Conservation (phyloP, 768 basidiomycete species). For the Rhizopogon vulgaris region DNA sequence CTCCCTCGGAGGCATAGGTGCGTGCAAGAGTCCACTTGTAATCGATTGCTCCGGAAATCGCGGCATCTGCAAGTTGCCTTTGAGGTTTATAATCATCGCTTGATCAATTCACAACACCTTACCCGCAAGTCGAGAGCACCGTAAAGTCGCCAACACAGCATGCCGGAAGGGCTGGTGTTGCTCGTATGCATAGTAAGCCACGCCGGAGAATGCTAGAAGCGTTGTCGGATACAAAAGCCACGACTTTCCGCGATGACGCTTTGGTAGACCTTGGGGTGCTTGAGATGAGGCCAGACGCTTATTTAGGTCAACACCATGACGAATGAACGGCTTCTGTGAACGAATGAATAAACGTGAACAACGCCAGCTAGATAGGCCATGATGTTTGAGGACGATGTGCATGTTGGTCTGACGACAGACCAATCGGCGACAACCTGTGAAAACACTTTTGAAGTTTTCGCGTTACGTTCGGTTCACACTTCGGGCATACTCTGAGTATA, state of each 20-base stretch:
- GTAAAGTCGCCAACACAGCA: conserved; percentile 59
- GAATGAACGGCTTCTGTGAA: not conserved
- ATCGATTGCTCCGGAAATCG: conserved; percentile 58
- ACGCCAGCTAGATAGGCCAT: not conserved
- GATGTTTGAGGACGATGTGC: not conserved
- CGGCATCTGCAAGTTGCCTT: conserved; percentile 39
- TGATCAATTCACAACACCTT: conserved; percentile 20
- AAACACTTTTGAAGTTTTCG: not conserved
- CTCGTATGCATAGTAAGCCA: conserved; percentile 49
- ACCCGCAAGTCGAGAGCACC: conserved; percentile 79
- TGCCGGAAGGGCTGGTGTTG: conserved; percentile 72
- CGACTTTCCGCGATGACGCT: conserved; percentile 6
- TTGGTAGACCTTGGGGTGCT: conserved; percentile 3
- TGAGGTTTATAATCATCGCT: conserved; percentile 3
- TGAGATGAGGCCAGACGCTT: not conserved
- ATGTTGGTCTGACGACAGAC: not conserved
- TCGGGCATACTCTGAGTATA: not conserved
- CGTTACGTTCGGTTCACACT: not conserved
- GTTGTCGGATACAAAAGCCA: conserved; percentile 22
- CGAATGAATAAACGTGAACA: not conserved
- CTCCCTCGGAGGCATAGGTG: conserved; percentile 44
- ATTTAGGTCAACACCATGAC: not conserved
- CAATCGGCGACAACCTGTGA: not conserved
- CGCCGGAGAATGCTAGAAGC: conserved; percentile 24
- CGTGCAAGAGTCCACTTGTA: conserved; percentile 65